A percentile compares a stretch with the other conserved stretches of the same genome.
These are phyloP conservation scores for Stereocaulon alpinum DNA, from an alignment of 495 filamentous ascomycete genomes.

Conservation along the genomic window DNA sequence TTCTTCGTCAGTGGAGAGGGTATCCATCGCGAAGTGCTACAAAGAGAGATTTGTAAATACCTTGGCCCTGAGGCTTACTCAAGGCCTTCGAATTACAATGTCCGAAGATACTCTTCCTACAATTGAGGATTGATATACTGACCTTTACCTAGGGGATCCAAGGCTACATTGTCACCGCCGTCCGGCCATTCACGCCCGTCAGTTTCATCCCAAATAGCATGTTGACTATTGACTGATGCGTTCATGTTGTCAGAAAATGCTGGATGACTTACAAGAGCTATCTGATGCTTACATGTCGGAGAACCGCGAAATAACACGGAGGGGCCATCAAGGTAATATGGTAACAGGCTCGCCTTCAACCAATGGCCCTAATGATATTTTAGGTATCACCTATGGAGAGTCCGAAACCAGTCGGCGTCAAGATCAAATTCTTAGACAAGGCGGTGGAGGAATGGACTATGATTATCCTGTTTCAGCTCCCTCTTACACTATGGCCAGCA, in stretches of 20 bases:
- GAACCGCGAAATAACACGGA: slow-evolving; percentile 13
- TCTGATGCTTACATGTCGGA: slow-evolving; percentile 20
- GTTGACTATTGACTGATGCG: background rate
- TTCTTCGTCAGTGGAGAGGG: slow-evolving; percentile 84
- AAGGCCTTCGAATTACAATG: slow-evolving; percentile 73
- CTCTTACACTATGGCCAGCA: slow-evolving; percentile 4
- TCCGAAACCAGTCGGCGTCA: slow-evolving; percentile 17
- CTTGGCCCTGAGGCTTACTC: slow-evolving; percentile 86
- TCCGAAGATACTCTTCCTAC: slow-evolving; percentile 31
- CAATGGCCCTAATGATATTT: slow-evolving; percentile 5
- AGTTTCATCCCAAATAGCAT: slow-evolving; percentile 1
- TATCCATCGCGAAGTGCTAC: slow-evolving; percentile 88
- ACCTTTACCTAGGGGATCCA: slow-evolving; percentile 16
- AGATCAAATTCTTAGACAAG: slow-evolving; percentile 2
- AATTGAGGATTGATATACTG: slow-evolving; percentile 1
- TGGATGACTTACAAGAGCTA: slow-evolving; percentile 19
- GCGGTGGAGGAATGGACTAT: background rate
- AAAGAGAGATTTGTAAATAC: slow-evolving; percentile 89
- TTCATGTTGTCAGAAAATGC: slow-evolving; percentile 15
- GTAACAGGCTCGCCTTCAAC: background rate
- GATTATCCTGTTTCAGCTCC: background rate
- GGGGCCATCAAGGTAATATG: slow-evolving; percentile 18
- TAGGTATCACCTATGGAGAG: slow-evolving; percentile 16
- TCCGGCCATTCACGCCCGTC: slow-evolving; percentile 24
- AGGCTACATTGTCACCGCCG: slow-evolving; percentile 21